Evolutionary conservation across 2,329 filamentous ascomycete species (phyloP).

Genomic region (Beauveria medogensis): DNA sequence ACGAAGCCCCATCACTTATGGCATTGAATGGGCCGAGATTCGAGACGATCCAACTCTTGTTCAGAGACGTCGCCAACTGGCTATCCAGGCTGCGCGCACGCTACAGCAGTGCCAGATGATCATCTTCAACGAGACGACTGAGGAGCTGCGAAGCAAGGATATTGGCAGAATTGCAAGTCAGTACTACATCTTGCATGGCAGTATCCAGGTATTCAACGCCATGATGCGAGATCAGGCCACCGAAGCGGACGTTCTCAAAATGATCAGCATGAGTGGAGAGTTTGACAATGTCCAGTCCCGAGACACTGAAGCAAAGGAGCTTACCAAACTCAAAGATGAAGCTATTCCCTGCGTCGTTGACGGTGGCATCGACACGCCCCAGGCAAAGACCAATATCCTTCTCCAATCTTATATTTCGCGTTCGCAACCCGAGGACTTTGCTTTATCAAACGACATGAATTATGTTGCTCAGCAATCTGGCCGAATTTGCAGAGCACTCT

Average conservation of each 20-base stretch:
- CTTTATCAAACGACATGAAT: slow-evolving; percentile 80
- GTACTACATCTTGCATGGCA: slow-evolving; percentile 89
- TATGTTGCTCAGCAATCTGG: slow-evolving; percentile 95
- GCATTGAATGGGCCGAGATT: slow-evolving; percentile 90
- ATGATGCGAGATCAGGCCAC: slow-evolving; percentile 83
- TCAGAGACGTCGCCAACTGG: slow-evolving; percentile 73
- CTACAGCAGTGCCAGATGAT: slow-evolving; percentile 97
- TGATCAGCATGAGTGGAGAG: slow-evolving; percentile 96
- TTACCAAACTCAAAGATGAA: slow-evolving; percentile 64
- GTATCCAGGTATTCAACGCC: slow-evolving; percentile 90
- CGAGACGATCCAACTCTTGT: slow-evolving; percentile 82
- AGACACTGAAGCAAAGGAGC: slow-evolving; percentile 82
- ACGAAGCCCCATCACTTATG: slow-evolving; percentile 82
- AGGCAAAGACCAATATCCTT: slow-evolving; percentile 92
- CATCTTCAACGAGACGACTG: slow-evolving; percentile 91
- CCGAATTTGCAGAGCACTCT: slow-evolving; percentile 86
- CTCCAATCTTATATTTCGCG: slow-evolving; percentile 91
- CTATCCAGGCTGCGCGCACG: slow-evolving; percentile 79
- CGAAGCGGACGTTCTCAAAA: slow-evolving; percentile 86
- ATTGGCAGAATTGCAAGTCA: slow-evolving; percentile 95
- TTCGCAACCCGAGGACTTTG: slow-evolving; percentile 84
- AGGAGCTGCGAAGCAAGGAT: slow-evolving; percentile 89
- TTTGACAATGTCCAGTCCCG: slow-evolving; percentile 95
- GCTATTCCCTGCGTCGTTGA: slow-evolving; percentile 71
- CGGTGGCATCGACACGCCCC: slow-evolving; percentile 60